Evolutionary conservation across 2,329 filamentous ascomycete species (phyloP).

Genomic region (Alternaria panax): DNA sequence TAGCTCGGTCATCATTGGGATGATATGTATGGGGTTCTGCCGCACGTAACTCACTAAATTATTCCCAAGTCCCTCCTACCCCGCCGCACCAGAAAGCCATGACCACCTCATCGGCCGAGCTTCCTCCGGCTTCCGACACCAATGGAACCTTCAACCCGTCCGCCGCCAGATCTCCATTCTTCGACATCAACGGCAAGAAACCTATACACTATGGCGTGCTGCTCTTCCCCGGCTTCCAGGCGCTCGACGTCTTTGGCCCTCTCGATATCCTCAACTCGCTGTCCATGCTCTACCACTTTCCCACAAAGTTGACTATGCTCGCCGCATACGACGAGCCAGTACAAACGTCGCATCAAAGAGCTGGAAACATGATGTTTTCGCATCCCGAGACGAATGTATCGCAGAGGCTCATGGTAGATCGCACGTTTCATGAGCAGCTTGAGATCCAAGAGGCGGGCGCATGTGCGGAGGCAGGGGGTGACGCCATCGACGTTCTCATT

Average conservation of each 20-base stretch:
- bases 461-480: conserved; percentile 8
- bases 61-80: too few species aligned
- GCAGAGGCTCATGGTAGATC: conserved; percentile 25
- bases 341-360: conserved; percentile 24
- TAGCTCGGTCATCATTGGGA: background rate
- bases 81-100: conserved; percentile 2
- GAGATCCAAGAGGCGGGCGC: conserved; percentile 17
- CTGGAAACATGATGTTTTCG: conserved; percentile 24
- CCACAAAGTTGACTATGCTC: conserved; percentile 40
- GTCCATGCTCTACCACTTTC: conserved; percentile 32
- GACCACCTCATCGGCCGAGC: conserved; percentile 6
- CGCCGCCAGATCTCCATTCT: conserved; percentile 11
- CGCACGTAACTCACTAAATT: too few species aligned
- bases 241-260: conserved; percentile 52
- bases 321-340: conserved; percentile 34
- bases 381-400: conserved; percentile 29
- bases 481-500: conserved; percentile 63
- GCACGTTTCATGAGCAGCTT: conserved; percentile 26
- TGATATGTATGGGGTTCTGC: background rate
- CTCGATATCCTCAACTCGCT: conserved; percentile 54
- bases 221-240: conserved; percentile 34
- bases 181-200: conserved; percentile 18
- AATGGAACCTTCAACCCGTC: conserved; percentile 3
- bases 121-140: background rate
- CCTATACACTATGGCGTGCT: conserved; percentile 33